Evolutionary conservation across 1,284 basidiomycete species (phyloP).

Genomic region (Fomitiporia mediterranea): DNA sequence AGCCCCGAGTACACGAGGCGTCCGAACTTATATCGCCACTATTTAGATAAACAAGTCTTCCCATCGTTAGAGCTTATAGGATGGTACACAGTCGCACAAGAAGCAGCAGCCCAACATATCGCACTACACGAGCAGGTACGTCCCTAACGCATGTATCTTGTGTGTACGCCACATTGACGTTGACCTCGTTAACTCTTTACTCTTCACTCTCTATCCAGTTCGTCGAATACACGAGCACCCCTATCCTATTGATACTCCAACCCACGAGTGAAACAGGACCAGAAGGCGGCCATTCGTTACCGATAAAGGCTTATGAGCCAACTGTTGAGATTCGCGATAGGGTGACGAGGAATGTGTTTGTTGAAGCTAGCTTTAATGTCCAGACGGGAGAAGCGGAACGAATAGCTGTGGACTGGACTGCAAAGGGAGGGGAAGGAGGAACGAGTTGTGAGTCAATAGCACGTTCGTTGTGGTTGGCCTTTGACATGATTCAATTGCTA

Average conservation of each 20-base stretch:
- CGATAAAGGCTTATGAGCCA: conserved; percentile 87
- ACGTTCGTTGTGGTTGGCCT: background rate
- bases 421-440: conserved; percentile 82
- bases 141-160: conserved; percentile 13
- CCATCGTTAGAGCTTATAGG: conserved; percentile 94
- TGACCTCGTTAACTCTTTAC: conserved; percentile 69
- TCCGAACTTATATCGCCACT: conserved; percentile 9
- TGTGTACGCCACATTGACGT: conserved; percentile 4
- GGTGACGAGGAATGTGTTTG: conserved; percentile 73
- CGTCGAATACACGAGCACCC: conserved; percentile 67
- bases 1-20: background rate
- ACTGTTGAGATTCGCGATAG: conserved; percentile 78
- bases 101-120: conserved; percentile 71
- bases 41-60: conserved; percentile 92
- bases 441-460: conserved; percentile 57
- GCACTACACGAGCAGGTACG: conserved; percentile 81
- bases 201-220: conserved; percentile 73
- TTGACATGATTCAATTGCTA: background rate
- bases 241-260: conserved; percentile 70
- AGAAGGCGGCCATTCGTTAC: conserved; percentile 66
- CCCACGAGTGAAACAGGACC: conserved; percentile 42
- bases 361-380: conserved; percentile 80
- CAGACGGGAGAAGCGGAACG: conserved; percentile 98
- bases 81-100: conserved; percentile 86
- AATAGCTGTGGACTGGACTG: conserved; percentile 95